Evolutionary conservation across 1,284 basidiomycete genomes (phyloP).

Genomic region (Caloboletus firmus): DNA sequence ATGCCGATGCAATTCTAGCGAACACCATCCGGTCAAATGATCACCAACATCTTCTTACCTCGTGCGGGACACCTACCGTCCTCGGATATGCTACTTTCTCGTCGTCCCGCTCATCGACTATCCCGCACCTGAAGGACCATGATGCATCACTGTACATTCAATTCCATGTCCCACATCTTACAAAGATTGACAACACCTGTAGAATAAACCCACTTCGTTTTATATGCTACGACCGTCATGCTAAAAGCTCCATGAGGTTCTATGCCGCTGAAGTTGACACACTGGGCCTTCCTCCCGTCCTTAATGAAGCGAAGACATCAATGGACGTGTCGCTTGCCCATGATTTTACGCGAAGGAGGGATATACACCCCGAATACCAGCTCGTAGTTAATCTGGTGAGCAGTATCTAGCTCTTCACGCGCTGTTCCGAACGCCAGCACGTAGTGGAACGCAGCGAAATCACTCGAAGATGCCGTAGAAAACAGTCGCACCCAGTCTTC

Average conservation of each 20-base stretch:
- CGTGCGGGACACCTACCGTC: conserved; percentile 29
- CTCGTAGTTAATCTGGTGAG: conserved; percentile 28
- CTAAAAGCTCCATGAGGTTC: conserved; percentile 50
- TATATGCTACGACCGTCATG: conserved; percentile 53
- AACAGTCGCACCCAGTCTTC: background rate
- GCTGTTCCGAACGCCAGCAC: background rate
- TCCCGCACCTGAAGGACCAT: conserved; percentile 22
- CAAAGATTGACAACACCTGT: conserved; percentile 10
- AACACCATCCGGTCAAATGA: conserved; percentile 11
- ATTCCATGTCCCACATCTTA: conserved; percentile 5
- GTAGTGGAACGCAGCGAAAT: conserved; percentile 33
- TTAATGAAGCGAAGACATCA: conserved; percentile 8
- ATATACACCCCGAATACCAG: conserved; percentile 9
- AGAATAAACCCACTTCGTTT: conserved; percentile 32
- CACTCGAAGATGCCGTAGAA: conserved; percentile 27
- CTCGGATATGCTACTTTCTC: conserved; percentile 29
- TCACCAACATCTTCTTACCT: conserved; percentile 1
- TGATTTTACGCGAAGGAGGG: conserved; percentile 29
- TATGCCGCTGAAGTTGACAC: conserved; percentile 48
- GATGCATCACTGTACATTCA: conserved; percentile 17
- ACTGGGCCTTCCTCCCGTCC: conserved; percentile 23
- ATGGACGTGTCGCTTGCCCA: conserved; percentile 25
- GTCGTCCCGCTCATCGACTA: conserved; percentile 1
- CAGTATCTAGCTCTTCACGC: background rate
- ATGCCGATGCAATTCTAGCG: conserved; percentile 22